Conservation (phyloP, 345 rosid genomes). For the Dimocarpus longan region DNA sequence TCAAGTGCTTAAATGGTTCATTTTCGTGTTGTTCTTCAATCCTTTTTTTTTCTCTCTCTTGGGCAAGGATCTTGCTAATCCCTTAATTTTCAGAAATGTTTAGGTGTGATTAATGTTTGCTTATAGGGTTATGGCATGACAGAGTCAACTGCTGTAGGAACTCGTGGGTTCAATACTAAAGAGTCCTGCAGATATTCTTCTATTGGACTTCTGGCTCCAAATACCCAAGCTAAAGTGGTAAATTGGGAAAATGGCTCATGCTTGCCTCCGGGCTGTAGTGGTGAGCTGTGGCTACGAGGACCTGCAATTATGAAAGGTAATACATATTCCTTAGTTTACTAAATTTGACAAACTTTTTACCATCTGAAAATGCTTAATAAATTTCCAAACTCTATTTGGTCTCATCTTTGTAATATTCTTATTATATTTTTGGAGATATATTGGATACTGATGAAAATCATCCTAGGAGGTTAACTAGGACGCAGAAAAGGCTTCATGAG, state of each 20-base stretch:
- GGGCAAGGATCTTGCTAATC: not conserved
- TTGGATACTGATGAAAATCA: too few relatives aligned
- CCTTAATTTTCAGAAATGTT: not conserved
- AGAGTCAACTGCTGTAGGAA: constrained; percentile 81
- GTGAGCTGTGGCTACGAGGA: constrained; percentile 92
- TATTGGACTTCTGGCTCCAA: constrained; percentile 81
- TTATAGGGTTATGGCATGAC: constrained; percentile 91
- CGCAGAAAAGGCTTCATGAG: too few relatives aligned
- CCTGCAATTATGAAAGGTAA: constrained; percentile 78
- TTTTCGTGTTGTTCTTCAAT: not conserved
- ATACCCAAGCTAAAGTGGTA: constrained; percentile 76
- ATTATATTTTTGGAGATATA: not conserved
- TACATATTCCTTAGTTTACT: not conserved
- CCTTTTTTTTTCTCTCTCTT: not conserved
- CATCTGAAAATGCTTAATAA: constrained; percentile 3
- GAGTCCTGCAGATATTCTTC: constrained; percentile 50
- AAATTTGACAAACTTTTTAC: not conserved
- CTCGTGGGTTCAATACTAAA: constrained; percentile 68
- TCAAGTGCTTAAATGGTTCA: not conserved
- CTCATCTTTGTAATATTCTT: not conserved
- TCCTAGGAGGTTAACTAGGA: too few relatives aligned
- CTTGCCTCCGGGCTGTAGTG: constrained; percentile 65
- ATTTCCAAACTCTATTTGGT: not conserved
- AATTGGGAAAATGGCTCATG: constrained; percentile 62
- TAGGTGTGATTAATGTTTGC: constrained; percentile 4